These are phyloP conservation scores for Papiliotrema laurentii DNA, from an alignment of 1,284 basidiomycete species.

Conservation along the genomic window DNA sequence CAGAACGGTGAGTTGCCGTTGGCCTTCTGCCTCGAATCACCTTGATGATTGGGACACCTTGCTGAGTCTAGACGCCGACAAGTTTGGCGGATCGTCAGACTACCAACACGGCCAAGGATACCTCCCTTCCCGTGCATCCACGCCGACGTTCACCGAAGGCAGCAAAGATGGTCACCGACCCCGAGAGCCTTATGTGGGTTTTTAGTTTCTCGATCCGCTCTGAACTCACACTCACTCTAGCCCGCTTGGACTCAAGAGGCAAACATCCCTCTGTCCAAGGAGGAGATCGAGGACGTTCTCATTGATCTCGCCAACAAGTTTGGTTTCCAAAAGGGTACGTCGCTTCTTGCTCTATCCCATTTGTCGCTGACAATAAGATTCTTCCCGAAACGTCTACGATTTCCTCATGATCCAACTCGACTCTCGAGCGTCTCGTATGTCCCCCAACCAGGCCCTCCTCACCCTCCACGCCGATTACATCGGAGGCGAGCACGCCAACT, in stretches of 20 bases:
- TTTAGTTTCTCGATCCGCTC: constrained; percentile 36
- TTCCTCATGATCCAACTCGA: constrained; percentile 98
- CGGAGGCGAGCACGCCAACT: constrained; percentile 93
- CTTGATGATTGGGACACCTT: neutral
- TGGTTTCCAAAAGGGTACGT: constrained; percentile 90
- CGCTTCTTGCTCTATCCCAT: neutral
- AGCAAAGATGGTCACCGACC: constrained; percentile 60
- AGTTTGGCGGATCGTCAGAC: constrained; percentile 30
- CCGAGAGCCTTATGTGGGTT: constrained; percentile 51
- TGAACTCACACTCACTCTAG: constrained; percentile 51
- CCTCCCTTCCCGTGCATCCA: constrained; percentile 45
- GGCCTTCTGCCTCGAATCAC: too few relatives aligned
- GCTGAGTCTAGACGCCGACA: constrained; percentile 10
- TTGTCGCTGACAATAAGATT: constrained; percentile 46
- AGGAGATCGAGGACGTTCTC: constrained; percentile 98
- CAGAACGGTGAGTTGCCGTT: constrained; percentile 46
- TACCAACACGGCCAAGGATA: constrained; percentile 40
- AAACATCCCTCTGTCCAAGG: constrained; percentile 92
- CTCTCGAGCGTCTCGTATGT: constrained; percentile 94
- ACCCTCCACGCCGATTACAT: constrained; percentile 99
- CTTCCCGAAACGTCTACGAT: constrained; percentile 72
- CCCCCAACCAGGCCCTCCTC: constrained; percentile 87
- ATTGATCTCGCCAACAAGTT: constrained; percentile 98
- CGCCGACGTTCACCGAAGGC: constrained; percentile 48
- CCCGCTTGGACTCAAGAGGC: constrained; percentile 90